phyloP scores from a whole-genome alignment of 192 early-diverging fungal species.

The Coemansia sp. region DNA sequence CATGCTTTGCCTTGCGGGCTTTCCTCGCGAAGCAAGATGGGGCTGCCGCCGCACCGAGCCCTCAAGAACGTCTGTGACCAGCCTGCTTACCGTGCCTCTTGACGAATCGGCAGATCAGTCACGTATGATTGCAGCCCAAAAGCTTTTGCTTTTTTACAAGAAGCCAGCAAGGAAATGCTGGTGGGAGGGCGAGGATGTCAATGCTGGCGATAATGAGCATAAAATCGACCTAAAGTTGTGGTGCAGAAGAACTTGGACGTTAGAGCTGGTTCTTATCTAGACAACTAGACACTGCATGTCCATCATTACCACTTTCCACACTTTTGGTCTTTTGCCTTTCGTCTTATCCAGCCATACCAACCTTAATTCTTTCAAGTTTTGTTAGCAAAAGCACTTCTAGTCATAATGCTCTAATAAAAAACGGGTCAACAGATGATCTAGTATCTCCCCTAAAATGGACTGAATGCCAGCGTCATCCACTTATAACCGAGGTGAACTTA shows the following conservation, averaged over 20 bases:
- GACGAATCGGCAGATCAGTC: slow-evolving; percentile 68
- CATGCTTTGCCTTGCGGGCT: slow-evolving; percentile 79
- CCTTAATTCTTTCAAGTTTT: not conserved
- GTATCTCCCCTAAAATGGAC: too few relatives aligned
- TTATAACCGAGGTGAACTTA: not conserved
- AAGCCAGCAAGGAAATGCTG: slow-evolving; percentile 85
- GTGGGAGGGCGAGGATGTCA: slow-evolving; percentile 78
- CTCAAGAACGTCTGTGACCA: slow-evolving; percentile 64
- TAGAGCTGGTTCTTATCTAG: slow-evolving; percentile 68
- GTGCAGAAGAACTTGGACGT: slow-evolving; percentile 78
- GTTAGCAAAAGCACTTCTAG: not conserved
- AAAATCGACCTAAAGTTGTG: slow-evolving; percentile 66
- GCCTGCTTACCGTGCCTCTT: slow-evolving; percentile 68
- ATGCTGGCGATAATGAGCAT: slow-evolving; percentile 57
- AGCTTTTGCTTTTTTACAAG: slow-evolving; percentile 75
- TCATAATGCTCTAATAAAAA: not conserved
- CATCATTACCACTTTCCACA: not conserved
- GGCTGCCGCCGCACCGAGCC: slow-evolving; percentile 74
- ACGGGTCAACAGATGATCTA: too few relatives aligned
- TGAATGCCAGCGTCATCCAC: too few relatives aligned
- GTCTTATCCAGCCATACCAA: not conserved
- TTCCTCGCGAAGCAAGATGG: slow-evolving; percentile 71
- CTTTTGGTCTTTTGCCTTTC: not conserved
- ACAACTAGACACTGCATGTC: not conserved
- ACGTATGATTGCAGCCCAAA: slow-evolving; percentile 74